Percentiles rank a stretch among this genome's conserved stretches.
Conservation (phyloP, 306 rosid genomes). For the Cicer cuneatum region DNA sequence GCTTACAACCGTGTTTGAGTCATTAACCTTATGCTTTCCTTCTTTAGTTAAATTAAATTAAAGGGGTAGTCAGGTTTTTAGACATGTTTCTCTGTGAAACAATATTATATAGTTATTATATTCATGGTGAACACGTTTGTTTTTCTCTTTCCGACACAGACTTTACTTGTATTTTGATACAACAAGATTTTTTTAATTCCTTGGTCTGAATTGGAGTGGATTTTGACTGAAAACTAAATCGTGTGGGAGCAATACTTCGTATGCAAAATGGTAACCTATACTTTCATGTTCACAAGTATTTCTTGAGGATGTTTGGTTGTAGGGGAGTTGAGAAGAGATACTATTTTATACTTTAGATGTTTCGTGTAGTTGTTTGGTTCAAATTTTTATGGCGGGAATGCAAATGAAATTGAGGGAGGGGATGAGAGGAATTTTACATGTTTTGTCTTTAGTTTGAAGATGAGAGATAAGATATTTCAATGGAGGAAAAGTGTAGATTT, state of each 20-base stretch:
- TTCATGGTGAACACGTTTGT: slow-evolving; percentile 26
- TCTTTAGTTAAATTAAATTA: slow-evolving; percentile 42
- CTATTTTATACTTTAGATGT: too few species aligned
- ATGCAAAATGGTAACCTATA: not conserved
- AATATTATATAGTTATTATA: not conserved
- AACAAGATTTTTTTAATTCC: slow-evolving; percentile 19
- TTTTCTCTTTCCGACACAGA: slow-evolving; percentile 38
- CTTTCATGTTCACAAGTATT: not conserved
- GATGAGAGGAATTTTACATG: too few species aligned
- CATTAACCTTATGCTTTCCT: slow-evolving; percentile 37
- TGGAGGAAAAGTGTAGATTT: too few species aligned
- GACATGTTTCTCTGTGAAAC: slow-evolving; percentile 41
- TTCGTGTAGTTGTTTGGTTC: too few species aligned
- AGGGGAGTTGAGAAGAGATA: not conserved
- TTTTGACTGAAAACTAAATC: slow-evolving; percentile 22
- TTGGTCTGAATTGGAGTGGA: slow-evolving; percentile 25
- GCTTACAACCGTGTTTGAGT: slow-evolving; percentile 90
- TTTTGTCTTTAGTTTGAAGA: too few species aligned
- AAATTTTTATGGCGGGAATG: too few species aligned
- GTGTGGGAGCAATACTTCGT: not conserved
- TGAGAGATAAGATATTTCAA: too few species aligned
- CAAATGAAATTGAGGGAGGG: too few species aligned
- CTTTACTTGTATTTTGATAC: slow-evolving; percentile 27
- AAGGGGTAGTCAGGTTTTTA: slow-evolving; percentile 45
- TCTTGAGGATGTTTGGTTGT: not conserved